phyloP scores from a whole-genome alignment of 768 basidiomycete species.

The Phylloporus scabripes region DNA sequence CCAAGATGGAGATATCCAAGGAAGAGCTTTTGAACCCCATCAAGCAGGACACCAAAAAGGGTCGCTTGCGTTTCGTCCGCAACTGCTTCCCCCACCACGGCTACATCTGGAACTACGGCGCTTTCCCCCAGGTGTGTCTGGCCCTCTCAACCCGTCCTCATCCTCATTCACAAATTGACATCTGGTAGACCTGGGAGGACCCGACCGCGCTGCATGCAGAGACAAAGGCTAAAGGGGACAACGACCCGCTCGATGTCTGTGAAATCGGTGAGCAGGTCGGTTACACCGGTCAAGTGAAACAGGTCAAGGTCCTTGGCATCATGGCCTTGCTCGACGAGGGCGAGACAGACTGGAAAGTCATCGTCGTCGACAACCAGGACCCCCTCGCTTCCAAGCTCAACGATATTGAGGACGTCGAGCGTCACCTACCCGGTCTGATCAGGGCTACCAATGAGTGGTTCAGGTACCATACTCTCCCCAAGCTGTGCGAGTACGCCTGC shows the following conservation, averaged over 20 bases:
- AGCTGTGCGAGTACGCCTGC: not conserved
- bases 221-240: slow-evolving; percentile 98
- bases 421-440: slow-evolving; percentile 94
- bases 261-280: slow-evolving; percentile 99
- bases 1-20: slow-evolving; percentile 99
- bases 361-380: slow-evolving; percentile 94
- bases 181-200: slow-evolving; percentile 92
- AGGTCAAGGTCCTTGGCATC: slow-evolving; percentile 99
- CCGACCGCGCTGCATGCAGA: slow-evolving; percentile 81
- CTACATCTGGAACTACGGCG: slow-evolving; percentile 99
- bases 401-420: slow-evolving; percentile 98
- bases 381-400: slow-evolving; percentile 95
- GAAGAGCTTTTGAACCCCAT: slow-evolving; percentile 99
- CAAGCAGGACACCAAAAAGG: slow-evolving; percentile 98
- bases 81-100: slow-evolving; percentile 99
- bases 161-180: not conserved
- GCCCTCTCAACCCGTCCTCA: not conserved
- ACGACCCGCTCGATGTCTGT: slow-evolving; percentile 99
- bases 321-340: slow-evolving; percentile 99
- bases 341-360: slow-evolving; percentile 99
- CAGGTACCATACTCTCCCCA: slow-evolving; percentile 47
- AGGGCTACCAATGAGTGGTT: slow-evolving; percentile 99
- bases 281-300: slow-evolving; percentile 95
- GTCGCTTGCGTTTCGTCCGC: slow-evolving; percentile 92
- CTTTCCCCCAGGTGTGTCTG: slow-evolving; percentile 86